Evolutionary conservation across 169 alveolate species (phyloP).

Genomic region (Theileria equi): DNA sequence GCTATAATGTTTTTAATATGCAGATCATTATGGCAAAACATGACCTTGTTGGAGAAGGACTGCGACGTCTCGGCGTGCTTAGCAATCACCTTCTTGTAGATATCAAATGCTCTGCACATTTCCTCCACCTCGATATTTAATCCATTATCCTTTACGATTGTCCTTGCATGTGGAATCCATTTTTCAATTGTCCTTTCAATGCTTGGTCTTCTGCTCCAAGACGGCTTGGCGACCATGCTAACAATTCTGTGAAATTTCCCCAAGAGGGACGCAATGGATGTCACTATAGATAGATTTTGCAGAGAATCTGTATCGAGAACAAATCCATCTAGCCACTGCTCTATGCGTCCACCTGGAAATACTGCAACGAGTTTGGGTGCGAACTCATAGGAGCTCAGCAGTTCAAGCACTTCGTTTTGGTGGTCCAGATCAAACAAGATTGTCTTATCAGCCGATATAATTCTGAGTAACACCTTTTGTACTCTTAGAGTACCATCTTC

Average conservation of each 20-base stretch:
- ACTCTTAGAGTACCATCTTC: conserved; percentile 6
- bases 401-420: conserved; percentile 72
- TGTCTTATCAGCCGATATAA: conserved; percentile 66
- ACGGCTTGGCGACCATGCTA: conserved; percentile 18
- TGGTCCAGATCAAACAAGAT: conserved; percentile 65
- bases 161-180: conserved; percentile 23
- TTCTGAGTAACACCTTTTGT: conserved; percentile 61
- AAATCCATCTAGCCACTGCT: conserved; percentile 77
- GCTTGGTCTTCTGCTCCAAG: conserved; percentile 68
- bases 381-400: conserved; percentile 63
- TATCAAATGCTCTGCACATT: background rate
- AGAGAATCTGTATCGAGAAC: conserved; percentile 63
- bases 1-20: conserved; percentile 76
- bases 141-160: background rate
- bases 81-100: conserved; percentile 8
- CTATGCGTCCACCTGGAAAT: conserved; percentile 77
- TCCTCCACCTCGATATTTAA: background rate
- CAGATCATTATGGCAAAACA: conserved; percentile 77
- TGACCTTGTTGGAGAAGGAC: conserved; percentile 62
- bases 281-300: conserved; percentile 58
- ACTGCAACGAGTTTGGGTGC: conserved; percentile 70
- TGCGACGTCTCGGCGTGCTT: conserved; percentile 31
- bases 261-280: conserved; percentile 62
- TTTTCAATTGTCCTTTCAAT: conserved; percentile 31
- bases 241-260: conserved; percentile 5